These are phyloP conservation scores for Tricholoma saponaceum DNA, from an alignment of 768 basidiomycete species.

Conservation along the genomic window DNA sequence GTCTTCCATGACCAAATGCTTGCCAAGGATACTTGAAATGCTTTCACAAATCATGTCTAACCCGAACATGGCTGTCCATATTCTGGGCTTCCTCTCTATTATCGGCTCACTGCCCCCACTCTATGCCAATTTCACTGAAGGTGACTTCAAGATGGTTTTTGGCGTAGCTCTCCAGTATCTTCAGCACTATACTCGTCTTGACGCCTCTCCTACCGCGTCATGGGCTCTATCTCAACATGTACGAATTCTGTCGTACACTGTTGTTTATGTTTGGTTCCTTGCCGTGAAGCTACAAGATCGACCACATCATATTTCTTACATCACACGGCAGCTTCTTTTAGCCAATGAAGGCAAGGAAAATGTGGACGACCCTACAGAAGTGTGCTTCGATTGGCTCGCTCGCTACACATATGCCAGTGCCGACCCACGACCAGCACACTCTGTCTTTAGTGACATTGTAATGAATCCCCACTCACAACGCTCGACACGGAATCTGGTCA, in stretches of 20 bases:
- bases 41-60: constrained; percentile 94
- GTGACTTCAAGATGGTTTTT: constrained; percentile 90
- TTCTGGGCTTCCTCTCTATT: constrained; percentile 86
- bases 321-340: constrained; percentile 79
- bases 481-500: constrained; percentile 35
- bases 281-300: constrained; percentile 81
- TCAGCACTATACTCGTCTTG: constrained; percentile 75
- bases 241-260: constrained; percentile 82
- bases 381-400: constrained; percentile 97
- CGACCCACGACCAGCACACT: constrained; percentile 83
- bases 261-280: constrained; percentile 94
- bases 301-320: constrained; percentile 76
- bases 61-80: constrained; percentile 91
- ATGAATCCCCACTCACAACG: constrained; percentile 46
- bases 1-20: constrained; percentile 70
- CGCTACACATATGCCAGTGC: constrained; percentile 93
- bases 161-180: constrained; percentile 93
- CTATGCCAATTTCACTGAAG: constrained; percentile 88
- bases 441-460: constrained; percentile 75
- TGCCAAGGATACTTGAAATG: constrained; percentile 80
- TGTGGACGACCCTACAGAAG: constrained; percentile 88
- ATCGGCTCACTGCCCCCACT: constrained; percentile 76
- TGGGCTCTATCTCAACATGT: constrained; percentile 92
- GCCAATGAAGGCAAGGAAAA: constrained; percentile 73
- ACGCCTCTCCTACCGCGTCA: constrained; percentile 56